phyloP scores from a whole-genome alignment of 2,329 filamentous ascomycete species.

The Colletotrichum tanaceti region DNA sequence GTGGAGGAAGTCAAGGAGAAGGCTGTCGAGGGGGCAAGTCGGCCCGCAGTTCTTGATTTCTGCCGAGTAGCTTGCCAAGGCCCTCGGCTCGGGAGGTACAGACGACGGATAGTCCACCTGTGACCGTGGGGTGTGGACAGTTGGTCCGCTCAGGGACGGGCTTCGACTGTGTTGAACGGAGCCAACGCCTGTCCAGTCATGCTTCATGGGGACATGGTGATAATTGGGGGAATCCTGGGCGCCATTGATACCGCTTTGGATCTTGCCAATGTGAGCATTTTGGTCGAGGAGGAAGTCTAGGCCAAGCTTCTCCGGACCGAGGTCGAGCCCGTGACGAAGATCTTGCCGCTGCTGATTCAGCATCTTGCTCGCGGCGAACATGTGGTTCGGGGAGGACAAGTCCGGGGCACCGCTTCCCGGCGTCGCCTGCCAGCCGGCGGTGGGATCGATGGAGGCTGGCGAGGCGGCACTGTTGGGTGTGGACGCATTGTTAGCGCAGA shows the following conservation, averaged over 20 bases:
- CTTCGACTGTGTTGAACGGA: constrained; percentile 71
- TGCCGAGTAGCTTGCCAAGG: constrained; percentile 39
- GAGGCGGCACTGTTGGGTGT: constrained; percentile 55
- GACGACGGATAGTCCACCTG: constrained; percentile 21
- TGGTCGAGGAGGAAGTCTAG: constrained; percentile 79
- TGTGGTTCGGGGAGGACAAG: constrained; percentile 39
- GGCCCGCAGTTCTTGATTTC: constrained; percentile 71
- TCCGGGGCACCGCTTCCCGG: constrained; percentile 39
- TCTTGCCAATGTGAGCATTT: constrained; percentile 64
- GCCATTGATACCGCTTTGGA: constrained; percentile 62
- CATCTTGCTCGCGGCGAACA: constrained; percentile 47
- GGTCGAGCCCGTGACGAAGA: constrained; percentile 66
- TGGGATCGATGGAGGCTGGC: constrained; percentile 48
- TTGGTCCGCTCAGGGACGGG: constrained; percentile 59
- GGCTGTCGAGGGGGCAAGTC: constrained; percentile 80
- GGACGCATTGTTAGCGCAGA: constrained; percentile 48
- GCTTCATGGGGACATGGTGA: constrained; percentile 62
- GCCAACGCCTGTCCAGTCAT: constrained; percentile 58
- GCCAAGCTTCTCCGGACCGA: constrained; percentile 74
- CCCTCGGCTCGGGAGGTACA: constrained; percentile 16
- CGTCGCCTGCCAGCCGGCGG: constrained; percentile 24
- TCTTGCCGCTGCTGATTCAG: constrained; percentile 62
- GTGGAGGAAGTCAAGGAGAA: constrained; percentile 83
- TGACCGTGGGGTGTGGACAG: constrained; percentile 26
- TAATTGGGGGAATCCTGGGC: constrained; percentile 59